phyloP scores from a whole-genome alignment of 2,329 filamentous ascomycete species.

The Orbilia quercus region DNA sequence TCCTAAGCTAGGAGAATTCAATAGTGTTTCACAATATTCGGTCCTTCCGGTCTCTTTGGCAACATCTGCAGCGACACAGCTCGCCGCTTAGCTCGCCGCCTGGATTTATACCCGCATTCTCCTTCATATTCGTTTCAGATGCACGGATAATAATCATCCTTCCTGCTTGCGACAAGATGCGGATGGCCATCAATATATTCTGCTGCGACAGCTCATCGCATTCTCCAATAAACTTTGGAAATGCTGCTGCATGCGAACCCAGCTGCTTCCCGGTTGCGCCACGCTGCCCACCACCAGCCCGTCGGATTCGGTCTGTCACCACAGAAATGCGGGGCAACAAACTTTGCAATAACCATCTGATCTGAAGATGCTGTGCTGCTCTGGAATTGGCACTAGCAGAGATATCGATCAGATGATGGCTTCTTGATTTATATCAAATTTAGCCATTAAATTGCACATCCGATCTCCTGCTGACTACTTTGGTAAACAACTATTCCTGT shows the following conservation, averaged over 20 bases:
- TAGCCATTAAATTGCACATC: constrained; percentile 45
- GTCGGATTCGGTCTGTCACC: constrained; percentile 55
- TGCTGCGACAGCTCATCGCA: not conserved
- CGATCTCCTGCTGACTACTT: constrained; percentile 3
- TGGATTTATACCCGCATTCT: not conserved
- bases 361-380: constrained; percentile 1
- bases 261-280: constrained; percentile 34
- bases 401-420: constrained; percentile 54
- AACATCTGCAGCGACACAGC: too few species aligned
- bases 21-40: too few species aligned
- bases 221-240: constrained; percentile 44
- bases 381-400: constrained; percentile 28
- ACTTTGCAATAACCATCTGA: constrained; percentile 6
- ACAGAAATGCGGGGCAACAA: constrained; percentile 43
- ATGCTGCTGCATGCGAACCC: constrained; percentile 32
- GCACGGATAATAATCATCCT: not conserved
- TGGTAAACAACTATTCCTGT: too few species aligned
- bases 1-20: too few species aligned
- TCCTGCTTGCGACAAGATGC: constrained; percentile 2
- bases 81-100: not conserved
- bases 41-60: too few species aligned
- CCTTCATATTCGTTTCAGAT: not conserved
- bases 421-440: constrained; percentile 35
- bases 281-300: constrained; percentile 23
- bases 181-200: too few species aligned